These are phyloP conservation scores for Claviceps sp. DNA, from an alignment of 2,329 filamentous ascomycete species.

Conservation along the genomic window DNA sequence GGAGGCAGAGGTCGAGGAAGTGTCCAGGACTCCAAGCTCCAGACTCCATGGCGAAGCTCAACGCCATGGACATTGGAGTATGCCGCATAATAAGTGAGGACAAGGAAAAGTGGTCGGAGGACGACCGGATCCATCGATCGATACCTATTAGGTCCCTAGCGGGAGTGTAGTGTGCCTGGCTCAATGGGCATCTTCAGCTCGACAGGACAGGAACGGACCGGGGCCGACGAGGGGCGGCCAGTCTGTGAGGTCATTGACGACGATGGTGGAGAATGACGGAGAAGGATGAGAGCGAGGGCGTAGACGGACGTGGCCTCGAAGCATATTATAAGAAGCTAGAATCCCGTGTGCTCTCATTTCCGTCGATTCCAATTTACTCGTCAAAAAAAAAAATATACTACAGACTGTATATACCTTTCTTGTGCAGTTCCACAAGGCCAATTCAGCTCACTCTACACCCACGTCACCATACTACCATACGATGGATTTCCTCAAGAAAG, in stretches of 20 bases:
- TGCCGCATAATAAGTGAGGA: background rate
- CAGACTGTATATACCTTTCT: background rate
- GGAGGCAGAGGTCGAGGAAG: background rate
- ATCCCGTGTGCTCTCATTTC: background rate
- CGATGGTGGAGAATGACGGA: background rate
- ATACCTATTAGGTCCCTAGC: background rate
- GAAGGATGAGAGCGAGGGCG: background rate
- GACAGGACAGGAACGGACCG: background rate
- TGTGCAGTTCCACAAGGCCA: background rate
- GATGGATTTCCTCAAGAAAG: constrained; percentile 28
- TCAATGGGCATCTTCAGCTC: background rate
- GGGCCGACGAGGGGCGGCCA: background rate
- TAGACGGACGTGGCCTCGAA: background rate
- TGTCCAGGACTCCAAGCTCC: too few species aligned
- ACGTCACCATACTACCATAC: background rate
- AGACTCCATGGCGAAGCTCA: background rate
- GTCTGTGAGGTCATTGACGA: background rate
- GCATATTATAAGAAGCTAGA: background rate
- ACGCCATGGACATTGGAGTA: background rate
- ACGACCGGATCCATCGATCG: background rate
- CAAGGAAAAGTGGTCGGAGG: background rate
- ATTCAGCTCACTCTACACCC: background rate
- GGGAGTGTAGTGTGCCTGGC: background rate
- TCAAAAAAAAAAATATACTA: background rate
- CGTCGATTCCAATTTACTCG: background rate